Conservation (phyloP, 768 basidiomycete genomes). For the Auriscalpium orientale region DNA sequence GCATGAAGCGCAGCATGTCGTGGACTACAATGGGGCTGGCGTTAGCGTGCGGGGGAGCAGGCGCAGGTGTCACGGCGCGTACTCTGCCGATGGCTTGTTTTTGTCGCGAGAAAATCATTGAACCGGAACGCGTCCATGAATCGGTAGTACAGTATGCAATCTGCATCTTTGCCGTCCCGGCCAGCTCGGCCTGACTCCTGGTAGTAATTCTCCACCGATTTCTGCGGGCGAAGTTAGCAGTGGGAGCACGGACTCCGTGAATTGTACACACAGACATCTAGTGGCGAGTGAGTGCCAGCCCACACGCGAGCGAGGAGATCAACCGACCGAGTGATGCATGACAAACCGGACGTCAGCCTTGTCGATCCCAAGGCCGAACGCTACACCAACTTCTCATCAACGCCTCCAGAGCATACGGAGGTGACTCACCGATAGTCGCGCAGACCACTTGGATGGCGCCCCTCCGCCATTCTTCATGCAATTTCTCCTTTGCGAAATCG, state of each 20-base stretch:
- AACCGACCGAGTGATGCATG: conserved; percentile 77
- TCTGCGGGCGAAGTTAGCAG: conserved; percentile 31
- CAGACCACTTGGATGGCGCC: conserved; percentile 82
- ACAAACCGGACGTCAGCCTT: conserved; percentile 88
- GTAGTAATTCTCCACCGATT: conserved; percentile 87
- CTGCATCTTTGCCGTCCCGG: conserved; percentile 78
- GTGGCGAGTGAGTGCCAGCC: neutral
- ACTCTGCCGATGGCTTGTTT: neutral
- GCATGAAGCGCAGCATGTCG: conserved; percentile 74
- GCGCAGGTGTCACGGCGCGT: neutral
- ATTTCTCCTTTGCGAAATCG: conserved; percentile 61
- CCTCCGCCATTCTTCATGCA: conserved; percentile 72
- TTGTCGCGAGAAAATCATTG: conserved; percentile 54
- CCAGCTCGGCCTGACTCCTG: conserved; percentile 96
- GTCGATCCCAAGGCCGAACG: conserved; percentile 87
- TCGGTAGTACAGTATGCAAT: conserved; percentile 85
- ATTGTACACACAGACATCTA: conserved; percentile 32
- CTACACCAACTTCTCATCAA: conserved; percentile 25
- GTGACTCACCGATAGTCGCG: conserved; percentile 66
- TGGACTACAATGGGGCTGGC: conserved; percentile 41
- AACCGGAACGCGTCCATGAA: conserved; percentile 65
- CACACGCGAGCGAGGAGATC: neutral
- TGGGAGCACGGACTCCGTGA: no score
- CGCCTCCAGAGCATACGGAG: no score
- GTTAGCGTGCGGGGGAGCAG: neutral